Base-by-base conservation (phyloP, 306 rosid species). In the Spatholobus suberectus region DNA sequence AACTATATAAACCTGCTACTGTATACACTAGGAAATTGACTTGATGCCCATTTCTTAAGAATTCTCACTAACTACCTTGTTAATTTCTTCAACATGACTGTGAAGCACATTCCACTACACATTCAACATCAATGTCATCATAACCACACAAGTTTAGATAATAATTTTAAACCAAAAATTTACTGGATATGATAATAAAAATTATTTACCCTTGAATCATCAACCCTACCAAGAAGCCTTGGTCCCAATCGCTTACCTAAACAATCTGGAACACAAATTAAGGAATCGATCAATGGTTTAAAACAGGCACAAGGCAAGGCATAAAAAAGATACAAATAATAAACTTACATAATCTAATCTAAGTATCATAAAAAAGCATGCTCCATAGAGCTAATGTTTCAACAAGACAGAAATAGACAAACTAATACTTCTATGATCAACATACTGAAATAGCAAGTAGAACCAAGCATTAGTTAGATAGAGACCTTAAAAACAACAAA, bases 201-300 rank as follows among this genome's bases (percentile, higher is more conserved):
- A 29, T n/a, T 82, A 68, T 51, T 90, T 94, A 96, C 99, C 97
- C 94, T 97, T 51, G 99, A 94, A 89, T 94, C 94, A 81, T 94
- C 99, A 90, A 75, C 94, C 89, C 99, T 90, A 70, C 97, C 89
- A 58, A 96, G 97, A 90, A 96, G 89, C 90, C 93, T 89, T 77
- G 99, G 99, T 87, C 99, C 98, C 86, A 94, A 90, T 79, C 98
- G 97, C 86, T 98, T 92, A 65, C 99, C 99, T 88, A 96, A 90
- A 86, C 99, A 96, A 89, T 90, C 99, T 96, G 93, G 75, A 87
- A 82, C 73, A 85, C 72, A 76, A 70, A 82, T 88, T 75, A 81
- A 44, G 78, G 58, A 80, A 46, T 35, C 80, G 59, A 81, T 85
- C 66, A 87, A 49, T 7, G 32, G 54, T 83, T 73, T 68, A 76